Evolutionary conservation across 805 yeast genomes (phyloP).

Genomic region (Myxozyma nipponensis): DNA sequence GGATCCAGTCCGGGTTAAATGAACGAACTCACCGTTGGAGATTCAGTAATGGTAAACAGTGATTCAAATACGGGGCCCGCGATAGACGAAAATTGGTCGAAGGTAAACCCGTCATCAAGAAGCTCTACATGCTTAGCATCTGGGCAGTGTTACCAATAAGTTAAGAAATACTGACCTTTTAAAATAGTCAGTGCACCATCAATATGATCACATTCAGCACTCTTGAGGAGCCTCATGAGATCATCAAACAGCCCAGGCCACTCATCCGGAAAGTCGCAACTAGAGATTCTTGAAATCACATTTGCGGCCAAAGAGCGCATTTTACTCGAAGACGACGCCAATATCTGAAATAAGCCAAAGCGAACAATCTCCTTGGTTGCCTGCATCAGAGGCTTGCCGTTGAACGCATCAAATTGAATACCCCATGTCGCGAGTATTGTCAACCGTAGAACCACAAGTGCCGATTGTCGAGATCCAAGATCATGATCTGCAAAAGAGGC

Average conservation of each 20-base stretch:
- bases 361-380: constrained; percentile 12
- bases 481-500: constrained; percentile 2
- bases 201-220: constrained; percentile 44
- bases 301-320: constrained; percentile 65
- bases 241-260: constrained; percentile 71
- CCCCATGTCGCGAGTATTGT: constrained; percentile 24
- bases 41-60: constrained; percentile 9
- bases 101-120: constrained; percentile 80
- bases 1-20: too few species aligned
- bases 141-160: background rate
- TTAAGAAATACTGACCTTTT: constrained; percentile 8
- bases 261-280: constrained; percentile 90
- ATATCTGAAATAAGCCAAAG: constrained; percentile 8
- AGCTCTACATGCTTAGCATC: constrained; percentile 62
- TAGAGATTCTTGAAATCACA: constrained; percentile 77
- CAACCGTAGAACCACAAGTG: constrained; percentile 15
- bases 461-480: constrained; percentile 18
- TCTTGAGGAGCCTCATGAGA: constrained; percentile 39
- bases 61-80: constrained; percentile 18
- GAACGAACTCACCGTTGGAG: constrained; percentile 5
- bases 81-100: constrained; percentile 75
- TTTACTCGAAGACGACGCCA: constrained; percentile 46
- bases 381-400: constrained; percentile 13
- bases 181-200: constrained; percentile 19
- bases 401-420: constrained; percentile 24